Evolutionary conservation across 2,329 filamentous ascomycete species (phyloP).

Genomic region (Cordyceps javanica): DNA sequence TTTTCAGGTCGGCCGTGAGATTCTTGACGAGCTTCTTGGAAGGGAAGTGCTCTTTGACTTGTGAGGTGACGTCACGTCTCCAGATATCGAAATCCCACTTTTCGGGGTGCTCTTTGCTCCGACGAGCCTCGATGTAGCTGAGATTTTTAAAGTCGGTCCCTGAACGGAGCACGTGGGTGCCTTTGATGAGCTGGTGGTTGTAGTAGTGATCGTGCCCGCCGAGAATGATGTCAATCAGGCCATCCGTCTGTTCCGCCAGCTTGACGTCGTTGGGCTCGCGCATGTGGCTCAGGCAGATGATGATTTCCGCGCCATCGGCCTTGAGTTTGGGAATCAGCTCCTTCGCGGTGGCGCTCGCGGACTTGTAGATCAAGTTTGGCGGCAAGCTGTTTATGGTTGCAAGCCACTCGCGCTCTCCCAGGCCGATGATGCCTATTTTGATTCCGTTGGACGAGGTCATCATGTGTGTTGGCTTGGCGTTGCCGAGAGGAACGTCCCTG

Average conservation of each 20-base stretch:
- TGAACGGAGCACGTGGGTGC: slow-evolving; percentile 77
- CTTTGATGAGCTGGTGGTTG: slow-evolving; percentile 68
- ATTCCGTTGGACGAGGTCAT: slow-evolving; percentile 76
- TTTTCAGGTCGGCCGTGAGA: slow-evolving; percentile 65
- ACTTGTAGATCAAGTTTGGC: slow-evolving; percentile 75
- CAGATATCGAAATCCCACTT: slow-evolving; percentile 76
- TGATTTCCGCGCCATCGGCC: slow-evolving; percentile 71
- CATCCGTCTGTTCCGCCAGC: slow-evolving; percentile 66
- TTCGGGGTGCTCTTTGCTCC: slow-evolving; percentile 35
- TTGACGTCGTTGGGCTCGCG: slow-evolving; percentile 87
- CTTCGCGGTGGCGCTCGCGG: slow-evolving; percentile 67
- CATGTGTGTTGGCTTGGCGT: slow-evolving; percentile 69
- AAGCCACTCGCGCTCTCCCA: slow-evolving; percentile 84
- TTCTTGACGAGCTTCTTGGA: slow-evolving; percentile 59
- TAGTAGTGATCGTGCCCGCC: slow-evolving; percentile 92
- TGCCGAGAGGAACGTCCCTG: slow-evolving; percentile 65
- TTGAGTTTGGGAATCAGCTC: slow-evolving; percentile 69
- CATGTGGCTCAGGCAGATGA: slow-evolving; percentile 79
- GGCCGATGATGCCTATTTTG: slow-evolving; percentile 77
- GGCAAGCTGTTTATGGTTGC: slow-evolving; percentile 83
- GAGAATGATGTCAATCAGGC: slow-evolving; percentile 75
- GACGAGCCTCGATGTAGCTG: slow-evolving; percentile 76
- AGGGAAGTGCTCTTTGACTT: slow-evolving; percentile 56
- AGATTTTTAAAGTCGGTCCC: slow-evolving; percentile 90
- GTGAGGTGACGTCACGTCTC: slow-evolving; percentile 65